phyloP scores from a whole-genome alignment of 2,329 filamentous ascomycete species.

The Xylaria sp. region DNA sequence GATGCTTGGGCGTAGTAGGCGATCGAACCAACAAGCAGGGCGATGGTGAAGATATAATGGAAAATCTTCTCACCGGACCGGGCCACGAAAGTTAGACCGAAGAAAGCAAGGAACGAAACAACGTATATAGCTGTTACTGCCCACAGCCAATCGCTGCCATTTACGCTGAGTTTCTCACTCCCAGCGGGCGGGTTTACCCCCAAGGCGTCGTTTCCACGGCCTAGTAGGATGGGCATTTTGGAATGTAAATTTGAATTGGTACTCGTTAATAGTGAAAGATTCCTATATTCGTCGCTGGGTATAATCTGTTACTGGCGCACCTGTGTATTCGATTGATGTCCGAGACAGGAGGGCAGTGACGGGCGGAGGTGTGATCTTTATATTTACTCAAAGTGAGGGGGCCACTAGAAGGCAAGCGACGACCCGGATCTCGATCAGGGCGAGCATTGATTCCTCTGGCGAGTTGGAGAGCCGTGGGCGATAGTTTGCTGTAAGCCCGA shows the following conservation, averaged over 20 bases:
- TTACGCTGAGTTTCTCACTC: slow-evolving; percentile 52
- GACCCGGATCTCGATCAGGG: slow-evolving; percentile 29
- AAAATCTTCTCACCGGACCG: slow-evolving; percentile 62
- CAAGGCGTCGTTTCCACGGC: slow-evolving; percentile 56
- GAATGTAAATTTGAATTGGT: not conserved
- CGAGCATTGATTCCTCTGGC: slow-evolving; percentile 16
- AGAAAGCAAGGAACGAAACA: slow-evolving; percentile 57
- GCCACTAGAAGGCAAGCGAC: not conserved
- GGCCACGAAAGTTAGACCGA: slow-evolving; percentile 54
- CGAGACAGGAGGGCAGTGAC: not conserved
- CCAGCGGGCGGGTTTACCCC: slow-evolving; percentile 57
- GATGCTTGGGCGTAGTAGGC: slow-evolving; percentile 64
- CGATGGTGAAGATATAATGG: slow-evolving; percentile 64
- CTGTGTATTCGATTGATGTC: slow-evolving; percentile 5
- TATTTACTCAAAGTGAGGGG: slow-evolving; percentile 15
- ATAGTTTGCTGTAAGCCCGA: slow-evolving; percentile 30
- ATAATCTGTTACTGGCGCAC: not conserved
- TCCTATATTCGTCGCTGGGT: not conserved
- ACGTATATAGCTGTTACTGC: slow-evolving; percentile 61
- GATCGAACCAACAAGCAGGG: slow-evolving; percentile 60
- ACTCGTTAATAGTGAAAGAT: not conserved
- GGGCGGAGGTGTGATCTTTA: slow-evolving; percentile 23
- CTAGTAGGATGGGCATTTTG: slow-evolving; percentile 27
- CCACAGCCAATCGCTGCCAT: slow-evolving; percentile 67
- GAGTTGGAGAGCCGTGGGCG: slow-evolving; percentile 18